Evolutionary conservation across 2,329 filamentous ascomycete genomes (phyloP).

Genomic region (Gyromitra esculenta): DNA sequence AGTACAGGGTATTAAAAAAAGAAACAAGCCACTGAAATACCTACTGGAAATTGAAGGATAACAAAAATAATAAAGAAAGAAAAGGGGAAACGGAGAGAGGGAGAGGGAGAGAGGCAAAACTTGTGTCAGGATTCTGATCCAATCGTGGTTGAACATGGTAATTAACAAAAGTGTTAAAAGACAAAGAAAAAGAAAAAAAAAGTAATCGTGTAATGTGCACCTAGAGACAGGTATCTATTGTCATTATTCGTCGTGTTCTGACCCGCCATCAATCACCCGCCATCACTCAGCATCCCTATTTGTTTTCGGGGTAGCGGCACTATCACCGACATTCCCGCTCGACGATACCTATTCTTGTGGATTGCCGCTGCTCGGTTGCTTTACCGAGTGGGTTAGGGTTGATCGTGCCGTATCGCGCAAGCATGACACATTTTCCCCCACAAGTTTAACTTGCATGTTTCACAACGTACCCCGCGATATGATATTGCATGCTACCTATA

Average conservation of each 20-base stretch:
- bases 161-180: not conserved
- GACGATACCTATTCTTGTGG: not conserved
- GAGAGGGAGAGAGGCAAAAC: not conserved
- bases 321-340: not conserved
- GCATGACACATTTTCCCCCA: constrained; percentile 43
- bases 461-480: constrained; percentile 46
- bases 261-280: not conserved
- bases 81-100: not conserved
- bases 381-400: constrained; percentile 41
- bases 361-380: not conserved
- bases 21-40: not conserved
- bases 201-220: not conserved
- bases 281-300: not conserved
- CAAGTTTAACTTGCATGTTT: constrained; percentile 34
- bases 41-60: not conserved
- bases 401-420: not conserved
- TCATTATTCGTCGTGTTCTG: not conserved
- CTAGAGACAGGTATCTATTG: not conserved
- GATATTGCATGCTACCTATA: constrained; percentile 15
- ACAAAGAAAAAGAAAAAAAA: not conserved
- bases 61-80: not conserved
- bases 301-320: not conserved
- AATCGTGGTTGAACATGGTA: not conserved
- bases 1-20: not conserved
- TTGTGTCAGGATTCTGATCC: too few species aligned